phyloP scores from a whole-genome alignment of 148 eudicot species.

The Oxyria digyna region DNA sequence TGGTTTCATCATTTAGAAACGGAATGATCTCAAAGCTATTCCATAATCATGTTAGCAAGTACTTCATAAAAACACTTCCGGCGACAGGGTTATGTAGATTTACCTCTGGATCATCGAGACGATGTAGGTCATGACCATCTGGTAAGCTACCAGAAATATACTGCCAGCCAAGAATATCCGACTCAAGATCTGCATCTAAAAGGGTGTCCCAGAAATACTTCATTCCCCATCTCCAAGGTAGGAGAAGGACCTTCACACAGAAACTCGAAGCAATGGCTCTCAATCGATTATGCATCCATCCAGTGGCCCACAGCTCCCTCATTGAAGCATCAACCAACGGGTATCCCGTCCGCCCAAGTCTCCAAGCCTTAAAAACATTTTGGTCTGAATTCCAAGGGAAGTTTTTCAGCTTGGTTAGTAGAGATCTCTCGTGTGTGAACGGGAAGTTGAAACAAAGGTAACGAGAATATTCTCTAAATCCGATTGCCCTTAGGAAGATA shows the following conservation, averaged over 20 bases:
- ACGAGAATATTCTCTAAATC: constrained; percentile 92
- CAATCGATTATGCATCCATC: constrained; percentile 85
- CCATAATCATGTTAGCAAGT: not conserved
- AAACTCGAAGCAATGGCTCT: constrained; percentile 87
- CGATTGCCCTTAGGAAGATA: constrained; percentile 59
- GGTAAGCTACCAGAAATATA: constrained; percentile 96
- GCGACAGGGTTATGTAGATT: constrained; percentile 14
- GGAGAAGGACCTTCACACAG: constrained; percentile 66
- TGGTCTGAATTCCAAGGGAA: constrained; percentile 81
- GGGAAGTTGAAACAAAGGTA: constrained; percentile 94
- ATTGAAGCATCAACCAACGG: constrained; percentile 96
- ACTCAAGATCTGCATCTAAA: constrained; percentile 89
- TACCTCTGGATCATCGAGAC: constrained; percentile 79
- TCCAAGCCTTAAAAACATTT: constrained; percentile 72
- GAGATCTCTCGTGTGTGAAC: constrained; percentile 76
- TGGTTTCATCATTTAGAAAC: not conserved
- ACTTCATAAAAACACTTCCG: not conserved
- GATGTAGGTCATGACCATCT: constrained; percentile 85
- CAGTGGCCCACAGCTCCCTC: constrained; percentile 99
- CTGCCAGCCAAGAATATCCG: constrained; percentile 98
- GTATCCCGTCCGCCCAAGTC: constrained; percentile 94
- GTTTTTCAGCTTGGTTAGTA: constrained; percentile 48
- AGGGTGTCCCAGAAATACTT: constrained; percentile 98
- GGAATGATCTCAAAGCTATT: not conserved
- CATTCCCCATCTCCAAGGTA: constrained; percentile 99